Base-by-base conservation (phyloP, 768 basidiomycete species). In the Lentinula raphanica region DNA sequence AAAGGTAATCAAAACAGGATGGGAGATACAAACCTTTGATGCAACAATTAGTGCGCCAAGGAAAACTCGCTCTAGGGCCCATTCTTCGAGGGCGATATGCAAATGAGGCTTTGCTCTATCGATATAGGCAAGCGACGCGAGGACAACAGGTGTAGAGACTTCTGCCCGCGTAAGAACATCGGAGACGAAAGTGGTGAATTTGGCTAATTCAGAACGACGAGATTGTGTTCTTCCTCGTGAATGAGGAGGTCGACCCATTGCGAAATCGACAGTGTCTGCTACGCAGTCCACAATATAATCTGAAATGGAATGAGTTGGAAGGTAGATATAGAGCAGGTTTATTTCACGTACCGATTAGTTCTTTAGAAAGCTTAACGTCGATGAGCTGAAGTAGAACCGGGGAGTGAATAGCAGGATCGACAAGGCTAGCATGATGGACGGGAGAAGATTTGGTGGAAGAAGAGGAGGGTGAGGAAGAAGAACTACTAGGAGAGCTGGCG, bases 51-150 rank as follows among this genome's bases (percentile, higher is more conserved):
- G 71, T 17, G 92, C 86, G 50, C 93, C 93, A 42, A 95, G 82
- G 73, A 95, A 94, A 28, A 95, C 92, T 40, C 93, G 86, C 72
- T 94, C 92, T 50, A 90, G 79, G 13, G 92, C 92, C 89, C 89
- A 91, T 66, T 90, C 85, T 67, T 90, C 88, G 60, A 88, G 75
- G 12, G 87, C 87, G 63, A 91, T 91, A 66, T 88, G 86, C 40
- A 92, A 78, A 69, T 90, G 87, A 3, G 87, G 87, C 63, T 86
- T 85, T 2, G 90, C 87, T 55, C 90, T 75, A 72, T 85, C 76
- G 67, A 92, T 85, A 70, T 92, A 92, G 67, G 86, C 86, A 55
- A 91, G 83, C 6, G 88, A 70, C 27, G 81, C 83, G 57, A 92
- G 79, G 65, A 91, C 70, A 46, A 84, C 84, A 40, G 88, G 79